Percentiles rank a stretch among this genome's conserved stretches.
Conservation (phyloP, 1,139 yeast species). For the Candida frijolesensis region DNA sequence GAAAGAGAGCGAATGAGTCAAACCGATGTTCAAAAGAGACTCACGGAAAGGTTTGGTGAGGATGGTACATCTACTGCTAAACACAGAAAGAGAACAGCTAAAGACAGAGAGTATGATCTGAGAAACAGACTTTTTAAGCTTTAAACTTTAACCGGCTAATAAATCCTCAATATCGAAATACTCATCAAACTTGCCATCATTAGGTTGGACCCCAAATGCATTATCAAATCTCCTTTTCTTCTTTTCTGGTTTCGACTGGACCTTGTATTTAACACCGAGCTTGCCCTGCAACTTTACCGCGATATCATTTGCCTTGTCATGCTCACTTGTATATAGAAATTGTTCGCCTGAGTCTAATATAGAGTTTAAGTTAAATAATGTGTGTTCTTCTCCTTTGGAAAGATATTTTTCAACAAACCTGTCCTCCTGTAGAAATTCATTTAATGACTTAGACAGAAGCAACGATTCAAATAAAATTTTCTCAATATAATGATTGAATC, state of each 20-base stretch:
- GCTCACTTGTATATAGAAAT: slow-evolving; percentile 11
- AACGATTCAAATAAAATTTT: slow-evolving; percentile 30
- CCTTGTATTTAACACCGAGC: slow-evolving; percentile 10
- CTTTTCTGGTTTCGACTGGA: slow-evolving; percentile 19
- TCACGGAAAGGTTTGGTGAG: slow-evolving; percentile 40
- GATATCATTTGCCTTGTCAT: slow-evolving; percentile 1
- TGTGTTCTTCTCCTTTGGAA: slow-evolving; percentile 23
- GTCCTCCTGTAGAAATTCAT: slow-evolving; percentile 25
- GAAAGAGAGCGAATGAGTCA: slow-evolving; percentile 35
- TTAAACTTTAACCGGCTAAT: slow-evolving; percentile 25
- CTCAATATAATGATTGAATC: slow-evolving; percentile 29
- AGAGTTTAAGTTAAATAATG: slow-evolving; percentile 34
- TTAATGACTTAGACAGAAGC: slow-evolving; percentile 20
- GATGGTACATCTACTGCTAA: slow-evolving; percentile 42
- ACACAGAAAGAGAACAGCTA: slow-evolving; percentile 45
- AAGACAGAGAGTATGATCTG: slow-evolving; percentile 46
- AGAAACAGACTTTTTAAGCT: slow-evolving; percentile 43
- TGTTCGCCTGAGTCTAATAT: slow-evolving; percentile 24
- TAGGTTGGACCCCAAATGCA: slow-evolving; percentile 16
- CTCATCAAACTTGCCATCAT: slow-evolving; percentile 32
- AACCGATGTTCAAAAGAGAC: slow-evolving; percentile 32
- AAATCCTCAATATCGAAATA: slow-evolving; percentile 38
- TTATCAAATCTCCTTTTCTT: slow-evolving; percentile 14
- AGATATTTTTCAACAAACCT: slow-evolving; percentile 30
- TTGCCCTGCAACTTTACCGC: slow-evolving; percentile 6